Conservation (phyloP, 805 yeast species). For the Ogataea pini region DNA sequence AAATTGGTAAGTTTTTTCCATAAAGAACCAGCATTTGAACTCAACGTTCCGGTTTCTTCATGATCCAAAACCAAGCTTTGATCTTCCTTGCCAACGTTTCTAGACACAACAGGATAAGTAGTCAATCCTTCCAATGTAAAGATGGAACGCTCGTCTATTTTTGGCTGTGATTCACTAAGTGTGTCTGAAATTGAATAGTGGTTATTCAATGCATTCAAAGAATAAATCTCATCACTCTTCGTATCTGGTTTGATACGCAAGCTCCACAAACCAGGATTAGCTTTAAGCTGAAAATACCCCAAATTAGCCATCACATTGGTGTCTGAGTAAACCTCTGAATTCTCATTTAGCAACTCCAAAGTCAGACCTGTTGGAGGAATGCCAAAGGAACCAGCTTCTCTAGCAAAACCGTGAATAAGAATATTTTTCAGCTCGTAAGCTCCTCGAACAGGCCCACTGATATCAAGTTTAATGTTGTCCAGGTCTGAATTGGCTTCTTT, state of each 20-base stretch:
- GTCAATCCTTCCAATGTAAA: constrained; percentile 39
- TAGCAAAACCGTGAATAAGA: constrained; percentile 71
- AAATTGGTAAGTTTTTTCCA: constrained; percentile 8
- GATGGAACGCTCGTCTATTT: constrained; percentile 2
- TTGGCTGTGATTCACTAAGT: not conserved
- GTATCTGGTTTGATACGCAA: constrained; percentile 46
- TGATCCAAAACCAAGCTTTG: constrained; percentile 18
- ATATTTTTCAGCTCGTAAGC: constrained; percentile 53
- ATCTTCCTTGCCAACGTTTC: constrained; percentile 39
- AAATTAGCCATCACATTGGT: constrained; percentile 75
- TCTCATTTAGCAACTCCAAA: constrained; percentile 38
- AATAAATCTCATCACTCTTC: constrained; percentile 43
- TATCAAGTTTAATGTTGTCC: constrained; percentile 54
- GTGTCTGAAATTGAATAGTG: constrained; percentile 23
- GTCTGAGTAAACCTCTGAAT: constrained; percentile 40
- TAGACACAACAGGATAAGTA: constrained; percentile 45
- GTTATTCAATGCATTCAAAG: constrained; percentile 33
- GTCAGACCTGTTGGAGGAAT: constrained; percentile 53
- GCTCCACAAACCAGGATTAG: constrained; percentile 70
- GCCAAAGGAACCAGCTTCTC: constrained; percentile 38
- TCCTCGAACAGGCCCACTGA: constrained; percentile 46
- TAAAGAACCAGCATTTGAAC: not conserved
- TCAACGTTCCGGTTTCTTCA: not conserved
- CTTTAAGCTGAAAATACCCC: constrained; percentile 81
- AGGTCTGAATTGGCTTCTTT: constrained; percentile 56